Evolutionary conservation across 495 filamentous ascomycete species (phyloP).

Genomic region (Daldinia caldariorum): DNA sequence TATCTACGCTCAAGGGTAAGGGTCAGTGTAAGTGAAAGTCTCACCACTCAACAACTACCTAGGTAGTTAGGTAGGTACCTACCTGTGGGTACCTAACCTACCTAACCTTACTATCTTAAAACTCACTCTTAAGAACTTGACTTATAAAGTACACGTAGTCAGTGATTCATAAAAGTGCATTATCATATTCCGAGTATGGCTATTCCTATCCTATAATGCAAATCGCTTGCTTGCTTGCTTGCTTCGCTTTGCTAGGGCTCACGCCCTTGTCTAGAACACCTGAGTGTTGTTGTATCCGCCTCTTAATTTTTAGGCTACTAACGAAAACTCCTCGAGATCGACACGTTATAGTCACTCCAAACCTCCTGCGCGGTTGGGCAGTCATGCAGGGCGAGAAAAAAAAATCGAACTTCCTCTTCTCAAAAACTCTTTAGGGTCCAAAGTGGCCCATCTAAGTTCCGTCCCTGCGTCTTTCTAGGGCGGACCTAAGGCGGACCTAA

Average conservation of each 20-base stretch:
- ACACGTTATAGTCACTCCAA: neutral
- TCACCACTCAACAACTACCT: neutral
- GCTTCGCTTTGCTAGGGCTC: constrained; percentile 10
- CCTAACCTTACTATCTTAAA: no score
- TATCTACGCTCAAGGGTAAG: neutral
- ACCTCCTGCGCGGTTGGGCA: constrained; percentile 34
- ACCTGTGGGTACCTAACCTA: no score
- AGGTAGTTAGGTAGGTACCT: neutral
- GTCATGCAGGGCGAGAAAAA: constrained; percentile 29
- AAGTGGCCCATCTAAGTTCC: constrained; percentile 7
- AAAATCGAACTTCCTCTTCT: constrained; percentile 4
- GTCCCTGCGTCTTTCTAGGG: constrained; percentile 20
- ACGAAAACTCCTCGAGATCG: neutral
- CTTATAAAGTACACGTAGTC: neutral
- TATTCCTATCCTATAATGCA: constrained; percentile 23
- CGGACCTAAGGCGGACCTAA: constrained; percentile 15
- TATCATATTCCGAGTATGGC: constrained; percentile 7
- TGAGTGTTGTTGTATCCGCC: constrained; percentile 1
- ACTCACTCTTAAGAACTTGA: no score
- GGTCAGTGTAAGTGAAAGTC: neutral
- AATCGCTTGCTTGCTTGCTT: constrained; percentile 29
- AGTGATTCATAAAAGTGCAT: neutral
- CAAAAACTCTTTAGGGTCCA: neutral
- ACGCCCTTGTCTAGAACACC: constrained; percentile 19
- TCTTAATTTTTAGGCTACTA: constrained; percentile 9